Evolutionary conservation across 73 alveolate species (phyloP).

Genomic region (Paramecium bursaria): DNA sequence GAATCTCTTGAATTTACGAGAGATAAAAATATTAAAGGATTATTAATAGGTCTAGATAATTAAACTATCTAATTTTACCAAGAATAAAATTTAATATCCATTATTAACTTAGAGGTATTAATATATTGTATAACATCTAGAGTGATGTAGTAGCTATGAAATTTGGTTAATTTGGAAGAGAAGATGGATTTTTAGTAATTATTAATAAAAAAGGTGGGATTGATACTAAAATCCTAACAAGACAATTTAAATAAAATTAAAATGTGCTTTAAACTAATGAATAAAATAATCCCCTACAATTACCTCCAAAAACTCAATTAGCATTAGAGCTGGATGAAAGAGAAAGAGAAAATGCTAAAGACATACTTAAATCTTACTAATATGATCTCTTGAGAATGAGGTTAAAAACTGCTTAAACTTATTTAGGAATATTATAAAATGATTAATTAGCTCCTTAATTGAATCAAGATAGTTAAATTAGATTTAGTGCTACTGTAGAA

Average conservation of each 20-base stretch:
- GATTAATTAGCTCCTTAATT: constrained; percentile 29
- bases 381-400: constrained; percentile 58
- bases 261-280: neutral
- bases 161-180: constrained; percentile 42
- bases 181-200: constrained; percentile 54
- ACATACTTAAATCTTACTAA: constrained; percentile 17
- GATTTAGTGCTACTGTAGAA: neutral
- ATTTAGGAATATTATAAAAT: constrained; percentile 21
- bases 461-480: constrained; percentile 8
- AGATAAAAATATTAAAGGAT: constrained; percentile 30
- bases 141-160: constrained; percentile 41
- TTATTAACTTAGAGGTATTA: constrained; percentile 17
- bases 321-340: neutral
- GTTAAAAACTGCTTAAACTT: constrained; percentile 40
- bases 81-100: constrained; percentile 14
- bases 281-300: neutral
- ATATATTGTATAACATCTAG: neutral
- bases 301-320: constrained; percentile 37
- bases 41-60: constrained; percentile 26
- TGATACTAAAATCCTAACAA: constrained; percentile 9
- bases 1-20: constrained; percentile 23
- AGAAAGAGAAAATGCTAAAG: constrained; percentile 24
- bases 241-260: constrained; percentile 28
- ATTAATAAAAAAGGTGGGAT: constrained; percentile 37
- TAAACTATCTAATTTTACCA: constrained; percentile 36